phyloP scores from a whole-genome alignment of 441 rosid genomes.

The Croton setiger region DNA sequence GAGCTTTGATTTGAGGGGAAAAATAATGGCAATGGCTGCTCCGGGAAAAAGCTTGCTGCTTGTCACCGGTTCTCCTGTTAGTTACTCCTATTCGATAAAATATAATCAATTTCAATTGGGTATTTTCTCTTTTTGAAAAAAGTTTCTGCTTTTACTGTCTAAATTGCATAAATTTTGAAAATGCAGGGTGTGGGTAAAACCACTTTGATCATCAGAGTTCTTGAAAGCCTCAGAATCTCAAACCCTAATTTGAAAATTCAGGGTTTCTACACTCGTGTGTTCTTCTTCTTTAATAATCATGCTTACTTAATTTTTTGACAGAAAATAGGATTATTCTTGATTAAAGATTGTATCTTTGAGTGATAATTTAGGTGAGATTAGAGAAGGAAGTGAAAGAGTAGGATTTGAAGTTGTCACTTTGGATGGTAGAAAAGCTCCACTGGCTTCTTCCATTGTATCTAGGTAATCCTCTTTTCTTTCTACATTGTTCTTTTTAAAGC shows the following conservation, averaged over 20 bases:
- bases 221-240: conserved; percentile 43
- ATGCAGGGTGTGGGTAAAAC: conserved; percentile 69
- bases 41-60: conserved; percentile 55
- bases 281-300: neutral
- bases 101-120: conserved; percentile 2
- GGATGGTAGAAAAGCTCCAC: conserved; percentile 56
- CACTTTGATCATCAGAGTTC: conserved; percentile 50
- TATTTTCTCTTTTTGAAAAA: too few relatives aligned
- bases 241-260: conserved; percentile 51
- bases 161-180: neutral
- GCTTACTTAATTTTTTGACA: neutral
- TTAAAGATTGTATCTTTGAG: too few relatives aligned
- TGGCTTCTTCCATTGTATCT: conserved; percentile 47
- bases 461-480: conserved; percentile 31
- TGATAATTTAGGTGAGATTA: conserved; percentile 42
- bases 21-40: conserved; percentile 41
- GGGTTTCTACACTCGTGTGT: conserved; percentile 56
- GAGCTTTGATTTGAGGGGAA: neutral
- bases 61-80: conserved; percentile 61
- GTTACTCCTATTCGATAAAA: conserved; percentile 10
- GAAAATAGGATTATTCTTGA: too few relatives aligned
- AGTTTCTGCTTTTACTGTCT: neutral
- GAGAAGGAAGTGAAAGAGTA: conserved; percentile 51
- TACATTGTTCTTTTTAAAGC: neutral
- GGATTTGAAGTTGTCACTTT: conserved; percentile 62